These are phyloP conservation scores for Penstemon davidsonii DNA, from an alignment of 257 asterid species.

Conservation along the genomic window DNA sequence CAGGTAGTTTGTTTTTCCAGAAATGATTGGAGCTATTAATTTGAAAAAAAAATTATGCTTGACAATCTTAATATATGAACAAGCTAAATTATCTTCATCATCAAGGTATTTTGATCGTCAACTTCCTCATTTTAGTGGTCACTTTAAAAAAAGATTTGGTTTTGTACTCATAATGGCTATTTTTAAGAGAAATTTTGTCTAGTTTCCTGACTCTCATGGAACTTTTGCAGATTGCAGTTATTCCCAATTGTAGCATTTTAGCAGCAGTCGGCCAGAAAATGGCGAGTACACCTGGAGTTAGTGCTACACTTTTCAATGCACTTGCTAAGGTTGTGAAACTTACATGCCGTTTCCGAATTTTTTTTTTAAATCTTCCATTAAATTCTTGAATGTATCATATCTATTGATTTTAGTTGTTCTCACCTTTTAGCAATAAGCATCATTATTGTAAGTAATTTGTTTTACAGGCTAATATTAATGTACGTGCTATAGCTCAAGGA, in stretches of 20 bases:
- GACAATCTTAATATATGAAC: conserved; percentile 4
- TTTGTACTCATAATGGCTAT: conserved; percentile 11
- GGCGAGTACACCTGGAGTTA: conserved; percentile 99
- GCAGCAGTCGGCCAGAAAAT: conserved; percentile 99
- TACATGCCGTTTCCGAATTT: neutral
- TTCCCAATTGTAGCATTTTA: conserved; percentile 94
- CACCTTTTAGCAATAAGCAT: neutral
- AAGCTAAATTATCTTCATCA: no score
- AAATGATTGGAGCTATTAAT: conserved; percentile 5
- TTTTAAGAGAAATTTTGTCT: conserved; percentile 24
- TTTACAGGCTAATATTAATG: conserved; percentile 89
- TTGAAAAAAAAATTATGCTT: conserved; percentile 1
- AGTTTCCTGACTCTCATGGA: conserved; percentile 13
- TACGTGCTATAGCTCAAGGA: conserved; percentile 99
- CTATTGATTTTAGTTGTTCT: conserved; percentile 6
- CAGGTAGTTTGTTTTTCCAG: conserved; percentile 53
- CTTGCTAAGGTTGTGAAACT: conserved; percentile 79
- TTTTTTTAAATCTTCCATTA: conserved; percentile 10
- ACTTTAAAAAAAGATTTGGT: neutral
- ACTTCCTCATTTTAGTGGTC: neutral
- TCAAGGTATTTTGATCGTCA: no score
- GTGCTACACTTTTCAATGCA: conserved; percentile 95
- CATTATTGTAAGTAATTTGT: neutral
- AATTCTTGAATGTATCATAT: conserved; percentile 12
- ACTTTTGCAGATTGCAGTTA: conserved; percentile 72